These are phyloP conservation scores for Austroboletus festivus DNA, from an alignment of 768 basidiomycete genomes.

Conservation along the genomic window DNA sequence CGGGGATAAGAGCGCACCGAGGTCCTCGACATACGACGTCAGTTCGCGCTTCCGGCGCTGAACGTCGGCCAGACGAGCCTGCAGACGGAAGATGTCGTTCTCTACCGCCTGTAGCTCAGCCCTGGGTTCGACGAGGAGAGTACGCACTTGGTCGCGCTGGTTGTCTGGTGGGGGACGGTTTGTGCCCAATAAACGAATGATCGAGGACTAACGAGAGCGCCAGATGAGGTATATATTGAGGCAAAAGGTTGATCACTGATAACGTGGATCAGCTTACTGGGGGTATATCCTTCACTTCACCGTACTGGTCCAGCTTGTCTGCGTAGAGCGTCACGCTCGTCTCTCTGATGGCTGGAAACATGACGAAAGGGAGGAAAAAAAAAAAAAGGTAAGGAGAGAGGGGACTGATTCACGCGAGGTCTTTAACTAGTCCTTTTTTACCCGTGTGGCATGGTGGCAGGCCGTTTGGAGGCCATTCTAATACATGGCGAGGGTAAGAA, in stretches of 20 bases:
- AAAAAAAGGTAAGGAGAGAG: background rate
- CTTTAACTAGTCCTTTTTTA: constrained; percentile 12
- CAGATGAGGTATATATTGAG: background rate
- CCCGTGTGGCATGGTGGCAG: no score
- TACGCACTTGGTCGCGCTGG: constrained; percentile 27
- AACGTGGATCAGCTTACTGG: constrained; percentile 16
- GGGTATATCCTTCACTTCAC: constrained; percentile 30
- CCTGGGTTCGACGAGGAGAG: constrained; percentile 23
- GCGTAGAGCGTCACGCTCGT: constrained; percentile 25
- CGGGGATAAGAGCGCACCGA: constrained; percentile 32
- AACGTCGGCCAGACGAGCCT: constrained; percentile 29
- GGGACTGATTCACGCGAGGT: constrained; percentile 1
- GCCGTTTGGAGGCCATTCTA: no score
- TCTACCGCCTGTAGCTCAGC: constrained; percentile 27
- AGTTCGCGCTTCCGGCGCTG: constrained; percentile 29
- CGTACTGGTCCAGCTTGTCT: constrained; percentile 24
- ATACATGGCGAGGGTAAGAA: no score
- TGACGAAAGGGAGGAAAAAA: constrained; percentile 2
- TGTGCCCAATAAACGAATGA: constrained; percentile 29
- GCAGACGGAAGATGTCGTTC: constrained; percentile 24
- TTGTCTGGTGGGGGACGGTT: constrained; percentile 26
- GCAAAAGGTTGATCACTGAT: background rate
- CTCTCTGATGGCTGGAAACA: constrained; percentile 20
- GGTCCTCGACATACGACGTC: constrained; percentile 30
- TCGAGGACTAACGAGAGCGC: constrained; percentile 25